A percentile compares a stretch with the other conserved stretches of the same genome.
Evolutionary conservation across 1,284 basidiomycete genomes (phyloP).

Genomic region (Bondarzewia mesenterica): DNA sequence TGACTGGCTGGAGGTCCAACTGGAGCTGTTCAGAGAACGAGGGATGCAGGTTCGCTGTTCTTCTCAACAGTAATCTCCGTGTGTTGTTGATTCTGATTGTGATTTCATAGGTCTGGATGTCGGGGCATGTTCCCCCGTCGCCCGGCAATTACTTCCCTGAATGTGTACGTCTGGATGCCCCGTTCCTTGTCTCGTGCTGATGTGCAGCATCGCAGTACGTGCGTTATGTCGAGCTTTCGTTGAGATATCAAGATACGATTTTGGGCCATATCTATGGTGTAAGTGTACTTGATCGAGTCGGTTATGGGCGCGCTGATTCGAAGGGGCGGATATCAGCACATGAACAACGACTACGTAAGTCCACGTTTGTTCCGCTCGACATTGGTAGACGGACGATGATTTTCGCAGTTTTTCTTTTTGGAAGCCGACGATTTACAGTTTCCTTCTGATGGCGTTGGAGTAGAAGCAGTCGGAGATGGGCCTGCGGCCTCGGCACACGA

Average conservation of each 20-base stretch:
- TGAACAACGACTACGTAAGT: slow-evolving; percentile 71
- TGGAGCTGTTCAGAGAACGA: slow-evolving; percentile 61
- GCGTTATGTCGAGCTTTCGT: slow-evolving; percentile 75
- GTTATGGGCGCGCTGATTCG: not conserved
- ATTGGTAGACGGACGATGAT: slow-evolving; percentile 2
- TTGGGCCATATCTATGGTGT: slow-evolving; percentile 85
- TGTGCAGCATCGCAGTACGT: slow-evolving; percentile 43
- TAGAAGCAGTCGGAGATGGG: slow-evolving; percentile 15
- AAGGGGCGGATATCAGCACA: slow-evolving; percentile 40
- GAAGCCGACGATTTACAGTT: slow-evolving; percentile 47
- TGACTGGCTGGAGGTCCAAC: slow-evolving; percentile 88
- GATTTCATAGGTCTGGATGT: slow-evolving; percentile 24
- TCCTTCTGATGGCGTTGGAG: slow-evolving; percentile 6
- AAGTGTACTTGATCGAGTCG: slow-evolving; percentile 22
- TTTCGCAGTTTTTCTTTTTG: slow-evolving; percentile 51
- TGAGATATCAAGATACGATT: slow-evolving; percentile 87
- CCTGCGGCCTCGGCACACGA: slow-evolving; percentile 15
- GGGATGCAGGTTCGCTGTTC: slow-evolving; percentile 60
- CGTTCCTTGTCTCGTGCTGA: slow-evolving; percentile 5
- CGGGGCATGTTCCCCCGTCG: slow-evolving; percentile 75
- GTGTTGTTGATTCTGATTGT: slow-evolving; percentile 11
- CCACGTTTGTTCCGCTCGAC: slow-evolving; percentile 3
- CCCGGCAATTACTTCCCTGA: slow-evolving; percentile 78
- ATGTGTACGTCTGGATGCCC: slow-evolving; percentile 50
- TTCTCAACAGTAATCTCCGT: slow-evolving; percentile 6